Evolutionary conservation across 352 stramenopile genomes (phyloP), one percentile per base, ranked within the genome.

Genomic region (Phytopythium boreale): DNA sequence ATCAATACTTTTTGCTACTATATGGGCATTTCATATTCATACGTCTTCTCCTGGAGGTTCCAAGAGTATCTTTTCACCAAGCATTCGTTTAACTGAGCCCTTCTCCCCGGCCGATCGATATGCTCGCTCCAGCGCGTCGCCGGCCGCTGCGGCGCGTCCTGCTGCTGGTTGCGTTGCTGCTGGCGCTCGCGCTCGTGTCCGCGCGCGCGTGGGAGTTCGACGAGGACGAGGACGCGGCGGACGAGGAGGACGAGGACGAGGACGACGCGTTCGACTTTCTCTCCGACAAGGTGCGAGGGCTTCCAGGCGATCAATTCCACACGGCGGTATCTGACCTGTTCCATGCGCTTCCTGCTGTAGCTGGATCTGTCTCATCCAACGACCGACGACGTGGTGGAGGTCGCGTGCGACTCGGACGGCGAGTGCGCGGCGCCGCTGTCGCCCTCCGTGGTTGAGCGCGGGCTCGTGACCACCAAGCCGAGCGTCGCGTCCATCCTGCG

Each of bases 401-500:
- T 78, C 27, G 43, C 74, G 15, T 90, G 79, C 55, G 59, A 72
- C 7, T 70, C 66, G 6, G 68, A 79, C 15, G 47, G 47, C 24
- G 57, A 76, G 50, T 87, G 75, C 12, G 63, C 67, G 8, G 55
- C 59, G 62, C 17, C 14, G 46, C 51, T 4, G 47, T 43, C 10
- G 56, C 83, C 26, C 1, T 88, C 78, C 4, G 82, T 86, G 11
- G 59, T 75, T 27, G 34, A 59, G 27, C 80, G 84, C 27, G 79
- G 75, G 0, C 82, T 90, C 43, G 76, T 92, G 61, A 82, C 75
- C 22, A 62, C 69, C 51, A 84, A 81, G 37, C 67, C 77, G 10
- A 79, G 72, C 47, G 70, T 71, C n/a, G 66, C 71, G 6, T 70
- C 77, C 43, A 81, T 92, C 53, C 53, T 86, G 61, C 68, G 85